A percentile compares a stretch with the other conserved stretches of the same genome.
These are phyloP conservation scores for Aspergillus chevalieri DNA, from an alignment of 2,329 filamentous ascomycete species.

Conservation along the genomic window DNA sequence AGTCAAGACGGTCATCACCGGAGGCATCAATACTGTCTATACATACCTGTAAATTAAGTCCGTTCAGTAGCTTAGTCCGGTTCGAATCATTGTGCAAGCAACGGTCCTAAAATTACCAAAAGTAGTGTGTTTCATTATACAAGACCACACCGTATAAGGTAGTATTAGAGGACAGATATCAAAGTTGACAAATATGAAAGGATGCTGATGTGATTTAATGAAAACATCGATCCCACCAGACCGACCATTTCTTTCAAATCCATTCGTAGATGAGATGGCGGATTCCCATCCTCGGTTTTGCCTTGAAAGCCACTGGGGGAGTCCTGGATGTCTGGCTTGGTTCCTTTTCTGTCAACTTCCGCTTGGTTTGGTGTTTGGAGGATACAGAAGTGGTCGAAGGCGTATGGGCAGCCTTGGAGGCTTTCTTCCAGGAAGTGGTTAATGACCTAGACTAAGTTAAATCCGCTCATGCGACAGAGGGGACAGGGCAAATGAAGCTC, in stretches of 20 bases:
- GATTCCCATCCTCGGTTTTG: background rate
- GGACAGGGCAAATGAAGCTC: background rate
- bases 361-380: background rate
- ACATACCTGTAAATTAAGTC: background rate
- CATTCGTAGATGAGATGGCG: background rate
- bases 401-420: background rate
- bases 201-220: no score
- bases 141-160: no score
- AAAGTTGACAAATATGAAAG: no score
- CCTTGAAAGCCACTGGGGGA: background rate
- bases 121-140: no score
- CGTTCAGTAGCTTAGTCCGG: no score
- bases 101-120: no score
- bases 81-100: no score
- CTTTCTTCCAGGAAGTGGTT: background rate
- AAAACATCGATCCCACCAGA: background rate
- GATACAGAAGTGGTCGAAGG: background rate
- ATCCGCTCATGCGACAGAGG: background rate
- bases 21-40: slow-evolving; percentile 5
- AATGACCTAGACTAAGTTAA: background rate
- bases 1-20: slow-evolving; percentile 51
- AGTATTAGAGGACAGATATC: no score
- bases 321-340: background rate
- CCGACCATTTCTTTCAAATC: background rate
- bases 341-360: background rate